phyloP scores from a whole-genome alignment of 2,329 filamentous ascomycete genomes.

The Cladosporium oxysporum region DNA sequence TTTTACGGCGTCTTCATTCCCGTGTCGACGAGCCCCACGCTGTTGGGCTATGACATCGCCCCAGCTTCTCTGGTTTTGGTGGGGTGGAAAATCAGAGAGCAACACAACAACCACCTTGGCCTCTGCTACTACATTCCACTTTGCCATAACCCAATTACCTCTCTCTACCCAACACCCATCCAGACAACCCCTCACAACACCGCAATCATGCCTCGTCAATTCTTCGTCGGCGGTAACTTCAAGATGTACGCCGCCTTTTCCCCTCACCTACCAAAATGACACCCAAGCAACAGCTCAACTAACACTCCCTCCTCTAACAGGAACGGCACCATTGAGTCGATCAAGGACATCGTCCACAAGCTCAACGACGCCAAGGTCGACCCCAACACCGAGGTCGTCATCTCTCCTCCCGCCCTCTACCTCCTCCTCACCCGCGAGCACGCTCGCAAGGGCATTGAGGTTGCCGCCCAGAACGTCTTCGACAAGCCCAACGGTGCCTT shows the following conservation, averaged over 20 bases:
- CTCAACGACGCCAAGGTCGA: constrained; percentile 85
- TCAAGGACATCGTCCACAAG: constrained; percentile 86
- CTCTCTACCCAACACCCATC: constrained; percentile 12
- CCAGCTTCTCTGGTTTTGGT: constrained; percentile 3
- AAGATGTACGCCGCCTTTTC: constrained; percentile 73
- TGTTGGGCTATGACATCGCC: constrained; percentile 7
- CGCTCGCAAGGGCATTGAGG: constrained; percentile 73
- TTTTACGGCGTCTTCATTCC: constrained; percentile 1
- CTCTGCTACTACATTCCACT: constrained; percentile 6
- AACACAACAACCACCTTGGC: constrained; percentile 3
- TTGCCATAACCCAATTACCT: background rate
- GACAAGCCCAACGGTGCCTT: constrained; percentile 87
- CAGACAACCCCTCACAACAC: constrained; percentile 22
- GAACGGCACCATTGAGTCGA: constrained; percentile 90
- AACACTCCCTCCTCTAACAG: constrained; percentile 49
- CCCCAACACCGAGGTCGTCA: constrained; percentile 83
- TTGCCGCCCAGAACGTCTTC: constrained; percentile 95
- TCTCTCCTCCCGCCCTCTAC: constrained; percentile 88
- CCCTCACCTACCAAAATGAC: constrained; percentile 17
- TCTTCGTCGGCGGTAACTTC: constrained; percentile 69
- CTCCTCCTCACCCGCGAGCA: constrained; percentile 82
- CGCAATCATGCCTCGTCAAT: constrained; percentile 44
- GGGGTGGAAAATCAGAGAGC: constrained; percentile 4
- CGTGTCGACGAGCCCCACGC: background rate
- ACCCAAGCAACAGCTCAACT: constrained; percentile 7